Conservation (phyloP, 331 rosid species). For the Rosa hybrid region DNA sequence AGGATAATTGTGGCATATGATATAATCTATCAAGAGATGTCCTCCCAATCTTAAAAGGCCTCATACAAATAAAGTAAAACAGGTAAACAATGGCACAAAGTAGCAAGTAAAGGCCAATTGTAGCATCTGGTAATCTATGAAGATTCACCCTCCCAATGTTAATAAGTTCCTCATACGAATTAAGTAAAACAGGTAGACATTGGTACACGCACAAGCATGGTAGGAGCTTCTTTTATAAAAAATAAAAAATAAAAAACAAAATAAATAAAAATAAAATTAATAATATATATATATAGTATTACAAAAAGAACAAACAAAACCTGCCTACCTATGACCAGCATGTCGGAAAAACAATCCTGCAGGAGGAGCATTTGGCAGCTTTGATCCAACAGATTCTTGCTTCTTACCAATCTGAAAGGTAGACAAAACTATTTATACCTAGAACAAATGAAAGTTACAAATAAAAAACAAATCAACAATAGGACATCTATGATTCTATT, state of each 20-base stretch:
- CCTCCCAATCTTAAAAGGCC: not conserved
- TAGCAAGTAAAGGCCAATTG: not conserved
- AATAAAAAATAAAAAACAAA: no score
- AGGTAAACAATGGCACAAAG: not conserved
- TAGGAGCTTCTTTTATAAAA: not conserved
- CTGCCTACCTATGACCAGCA: slow-evolving; percentile 76
- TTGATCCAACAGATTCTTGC: slow-evolving; percentile 39
- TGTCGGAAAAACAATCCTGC: slow-evolving; percentile 77
- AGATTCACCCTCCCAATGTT: not conserved
- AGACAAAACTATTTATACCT: not conserved
- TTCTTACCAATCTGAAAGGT: slow-evolving; percentile 54
- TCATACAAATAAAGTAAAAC: not conserved
- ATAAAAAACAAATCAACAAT: not conserved
- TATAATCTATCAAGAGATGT: not conserved
- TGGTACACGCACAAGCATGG: not conserved
- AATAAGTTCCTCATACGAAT: not conserved
- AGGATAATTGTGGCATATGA: not conserved
- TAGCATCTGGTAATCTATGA: not conserved
- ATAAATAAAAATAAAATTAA: no score
- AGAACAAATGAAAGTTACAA: not conserved
- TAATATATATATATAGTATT: no score
- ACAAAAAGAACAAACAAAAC: not conserved
- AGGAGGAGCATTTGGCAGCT: slow-evolving; percentile 42
- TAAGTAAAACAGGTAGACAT: not conserved
- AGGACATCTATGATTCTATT: not conserved